Conservation (phyloP, 2,329 filamentous ascomycete species). For the Blastomyces parvus region DNA sequence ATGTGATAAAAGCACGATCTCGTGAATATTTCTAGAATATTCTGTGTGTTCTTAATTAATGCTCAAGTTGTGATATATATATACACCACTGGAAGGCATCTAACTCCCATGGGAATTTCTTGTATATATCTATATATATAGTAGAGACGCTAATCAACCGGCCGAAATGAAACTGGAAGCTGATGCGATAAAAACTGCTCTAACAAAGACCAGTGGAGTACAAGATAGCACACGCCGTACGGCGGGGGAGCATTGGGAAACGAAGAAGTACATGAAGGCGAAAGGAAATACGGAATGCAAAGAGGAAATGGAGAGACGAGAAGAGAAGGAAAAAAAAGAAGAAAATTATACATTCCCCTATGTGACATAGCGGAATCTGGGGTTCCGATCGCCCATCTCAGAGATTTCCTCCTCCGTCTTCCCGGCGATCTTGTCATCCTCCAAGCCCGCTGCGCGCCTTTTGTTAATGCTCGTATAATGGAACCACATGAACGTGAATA, state of each 20-base stretch:
- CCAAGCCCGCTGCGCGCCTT: constrained; percentile 27
- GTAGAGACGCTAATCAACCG: not conserved
- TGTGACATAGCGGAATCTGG: constrained; percentile 32
- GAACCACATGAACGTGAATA: constrained; percentile 49
- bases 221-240: not conserved
- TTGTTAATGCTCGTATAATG: constrained; percentile 45
- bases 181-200: not conserved
- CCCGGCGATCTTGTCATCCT: constrained; percentile 31
- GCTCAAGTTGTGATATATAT: not conserved
- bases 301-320: not conserved
- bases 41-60: not conserved
- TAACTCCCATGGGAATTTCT: not conserved
- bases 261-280: not conserved
- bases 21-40: not conserved
- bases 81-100: too few species aligned
- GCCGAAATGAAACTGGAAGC: not conserved
- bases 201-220: not conserved
- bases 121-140: not conserved
- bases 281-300: not conserved
- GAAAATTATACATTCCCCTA: constrained; percentile 16
- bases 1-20: not conserved
- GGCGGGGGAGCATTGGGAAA: not conserved
- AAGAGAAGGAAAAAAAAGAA: not conserved
- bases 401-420: constrained; percentile 35
- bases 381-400: constrained; percentile 37